phyloP scores from a whole-genome alignment of 108 stramenopile species.

The Schizochytrium sp. region DNA sequence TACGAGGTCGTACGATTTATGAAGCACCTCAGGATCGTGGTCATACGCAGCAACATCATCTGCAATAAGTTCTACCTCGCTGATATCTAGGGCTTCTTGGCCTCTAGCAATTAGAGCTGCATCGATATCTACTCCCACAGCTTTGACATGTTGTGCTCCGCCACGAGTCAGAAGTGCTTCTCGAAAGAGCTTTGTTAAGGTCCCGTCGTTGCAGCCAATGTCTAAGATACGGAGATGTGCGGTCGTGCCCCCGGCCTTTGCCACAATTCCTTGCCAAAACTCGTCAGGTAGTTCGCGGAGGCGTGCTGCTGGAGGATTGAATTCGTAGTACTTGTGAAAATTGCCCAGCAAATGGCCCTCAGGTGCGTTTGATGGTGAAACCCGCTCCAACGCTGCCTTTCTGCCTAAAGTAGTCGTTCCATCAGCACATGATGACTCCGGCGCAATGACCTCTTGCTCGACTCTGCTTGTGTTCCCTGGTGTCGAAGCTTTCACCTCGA shows the following conservation, averaged over 20 bases:
- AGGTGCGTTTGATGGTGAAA: background rate
- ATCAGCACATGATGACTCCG: too few relatives aligned
- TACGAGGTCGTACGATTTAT: constrained; percentile 5
- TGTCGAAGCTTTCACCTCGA: too few relatives aligned
- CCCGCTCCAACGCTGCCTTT: background rate
- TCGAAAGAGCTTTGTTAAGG: background rate
- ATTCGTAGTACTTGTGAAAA: constrained; percentile 20
- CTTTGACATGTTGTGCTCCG: background rate
- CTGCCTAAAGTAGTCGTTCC: background rate
- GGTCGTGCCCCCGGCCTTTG: background rate
- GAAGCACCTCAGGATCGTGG: background rate
- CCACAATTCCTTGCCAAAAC: constrained; percentile 13
- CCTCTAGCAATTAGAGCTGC: constrained; percentile 24
- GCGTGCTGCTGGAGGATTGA: constrained; percentile 41
- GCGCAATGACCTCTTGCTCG: too few relatives aligned
- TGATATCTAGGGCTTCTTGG: too few relatives aligned
- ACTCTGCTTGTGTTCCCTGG: too few relatives aligned
- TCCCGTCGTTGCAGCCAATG: constrained; percentile 52
- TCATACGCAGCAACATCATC: constrained; percentile 16
- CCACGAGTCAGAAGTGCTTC: background rate
- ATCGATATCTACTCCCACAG: constrained; percentile 42
- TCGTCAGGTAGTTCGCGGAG: background rate
- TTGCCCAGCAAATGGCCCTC: constrained; percentile 43
- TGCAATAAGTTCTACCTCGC: background rate
- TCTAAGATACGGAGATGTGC: background rate